Evolutionary conservation across 2,329 filamentous ascomycete species (phyloP).

Genomic region (Allantophomopsis lycopodina): DNA sequence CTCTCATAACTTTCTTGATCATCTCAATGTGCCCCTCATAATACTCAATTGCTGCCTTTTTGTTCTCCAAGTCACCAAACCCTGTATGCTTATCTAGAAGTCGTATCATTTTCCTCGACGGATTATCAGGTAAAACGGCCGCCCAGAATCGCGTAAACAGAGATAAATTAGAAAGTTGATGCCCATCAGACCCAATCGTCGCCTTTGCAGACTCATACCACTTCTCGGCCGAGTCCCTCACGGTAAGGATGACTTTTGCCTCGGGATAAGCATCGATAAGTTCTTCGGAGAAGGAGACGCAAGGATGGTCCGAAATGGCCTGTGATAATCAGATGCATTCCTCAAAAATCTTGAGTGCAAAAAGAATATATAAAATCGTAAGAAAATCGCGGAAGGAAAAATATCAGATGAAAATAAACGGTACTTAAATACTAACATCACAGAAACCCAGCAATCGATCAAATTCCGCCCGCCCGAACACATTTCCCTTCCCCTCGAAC

Average conservation of each 20-base stretch:
- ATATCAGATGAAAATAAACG: too few relatives aligned
- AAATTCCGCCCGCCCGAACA: too few relatives aligned
- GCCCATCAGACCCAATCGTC: constrained; percentile 1
- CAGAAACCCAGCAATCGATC: too few relatives aligned
- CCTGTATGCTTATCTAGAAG: too few relatives aligned
- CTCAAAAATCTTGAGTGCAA: too few relatives aligned
- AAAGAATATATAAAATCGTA: too few relatives aligned
- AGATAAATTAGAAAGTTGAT: constrained; percentile 5
- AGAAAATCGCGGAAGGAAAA: too few relatives aligned
- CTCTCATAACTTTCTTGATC: constrained; percentile 1
- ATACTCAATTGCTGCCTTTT: constrained; percentile 2
- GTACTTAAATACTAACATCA: too few relatives aligned
- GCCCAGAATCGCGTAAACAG: constrained; percentile 4
- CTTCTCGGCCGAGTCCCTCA: constrained; percentile 12
- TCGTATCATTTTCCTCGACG: too few relatives aligned
- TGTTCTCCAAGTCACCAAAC: too few relatives aligned
- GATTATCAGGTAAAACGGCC: constrained; percentile 1
- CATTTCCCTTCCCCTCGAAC: too few relatives aligned
- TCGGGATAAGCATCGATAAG: constrained; percentile 20
- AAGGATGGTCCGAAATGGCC: constrained; percentile 19
- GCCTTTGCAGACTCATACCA: constrained; percentile 12
- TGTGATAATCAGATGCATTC: too few relatives aligned
- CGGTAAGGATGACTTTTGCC: constrained; percentile 21
- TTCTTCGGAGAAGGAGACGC: constrained; percentile 19
- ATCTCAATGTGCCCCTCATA: constrained; percentile 1